Evolutionary conservation across 768 basidiomycete species (phyloP).

Genomic region (Sporobolomyces roseus): DNA sequence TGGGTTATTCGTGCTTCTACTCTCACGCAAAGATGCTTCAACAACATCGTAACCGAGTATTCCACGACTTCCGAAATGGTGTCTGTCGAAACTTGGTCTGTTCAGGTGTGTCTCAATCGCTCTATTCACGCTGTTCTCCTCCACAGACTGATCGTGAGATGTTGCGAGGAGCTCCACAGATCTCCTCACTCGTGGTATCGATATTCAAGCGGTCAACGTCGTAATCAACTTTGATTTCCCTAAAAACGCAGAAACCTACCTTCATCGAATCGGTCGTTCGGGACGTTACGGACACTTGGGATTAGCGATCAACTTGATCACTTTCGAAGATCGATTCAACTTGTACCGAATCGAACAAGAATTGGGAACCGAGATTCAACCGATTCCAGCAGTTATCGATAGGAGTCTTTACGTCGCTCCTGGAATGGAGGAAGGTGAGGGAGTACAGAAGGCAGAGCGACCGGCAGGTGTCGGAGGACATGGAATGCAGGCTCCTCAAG

Average conservation of each 20-base stretch:
- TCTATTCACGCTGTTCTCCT: neutral
- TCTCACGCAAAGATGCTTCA: conserved; percentile 99
- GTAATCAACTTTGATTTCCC: conserved; percentile 99
- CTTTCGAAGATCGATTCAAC: conserved; percentile 96
- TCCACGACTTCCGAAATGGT: conserved; percentile 99
- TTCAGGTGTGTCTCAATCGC: conserved; percentile 50
- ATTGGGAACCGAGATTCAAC: conserved; percentile 93
- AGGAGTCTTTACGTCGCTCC: conserved; percentile 90
- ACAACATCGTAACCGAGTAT: conserved; percentile 96
- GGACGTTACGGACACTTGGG: conserved; percentile 97
- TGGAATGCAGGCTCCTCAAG: conserved; percentile 36
- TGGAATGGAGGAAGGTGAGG: conserved; percentile 41
- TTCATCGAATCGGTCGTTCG: conserved; percentile 95
- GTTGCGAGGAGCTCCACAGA: conserved; percentile 52
- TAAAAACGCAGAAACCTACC: conserved; percentile 97
- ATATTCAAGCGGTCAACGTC: conserved; percentile 99
- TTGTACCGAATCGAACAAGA: conserved; percentile 98
- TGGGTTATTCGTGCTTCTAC: conserved; percentile 99
- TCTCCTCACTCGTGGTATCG: conserved; percentile 96
- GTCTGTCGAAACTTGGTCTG: conserved; percentile 98
- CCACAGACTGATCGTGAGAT: neutral
- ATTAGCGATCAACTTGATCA: conserved; percentile 94
- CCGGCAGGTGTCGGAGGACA: conserved; percentile 33
- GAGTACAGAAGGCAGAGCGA: neutral
- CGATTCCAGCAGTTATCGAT: conserved; percentile 88